phyloP scores from a whole-genome alignment of 2,329 filamentous ascomycete genomes.

The Fusarium keratoplasticum region DNA sequence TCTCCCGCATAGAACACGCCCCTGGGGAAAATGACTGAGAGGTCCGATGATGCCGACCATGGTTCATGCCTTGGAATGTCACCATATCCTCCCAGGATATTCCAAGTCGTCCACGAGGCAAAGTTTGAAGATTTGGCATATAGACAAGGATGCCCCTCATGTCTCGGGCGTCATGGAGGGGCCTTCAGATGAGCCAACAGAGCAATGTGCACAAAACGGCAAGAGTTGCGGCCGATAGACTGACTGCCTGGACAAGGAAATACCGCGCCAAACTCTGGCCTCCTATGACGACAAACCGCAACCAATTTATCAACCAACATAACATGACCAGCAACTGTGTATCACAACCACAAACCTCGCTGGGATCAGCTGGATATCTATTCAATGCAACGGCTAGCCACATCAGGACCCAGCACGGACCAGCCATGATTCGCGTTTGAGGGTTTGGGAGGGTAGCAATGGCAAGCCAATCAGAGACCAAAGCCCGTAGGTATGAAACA shows the following conservation, averaged over 20 bases:
- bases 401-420: constrained; percentile 22
- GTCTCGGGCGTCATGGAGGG: background rate
- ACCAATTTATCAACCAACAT: background rate
- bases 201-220: background rate
- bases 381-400: constrained; percentile 24
- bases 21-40: constrained; percentile 4
- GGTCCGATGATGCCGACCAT: constrained; percentile 17
- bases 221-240: background rate
- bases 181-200: background rate
- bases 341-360: constrained; percentile 1
- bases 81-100: background rate
- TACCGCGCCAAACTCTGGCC: background rate
- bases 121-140: constrained; percentile 3
- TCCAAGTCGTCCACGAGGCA: constrained; percentile 7
- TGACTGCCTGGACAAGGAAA: background rate
- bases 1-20: constrained; percentile 9
- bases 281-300: background rate
- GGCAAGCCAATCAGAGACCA: constrained; percentile 22
- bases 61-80: constrained; percentile 14
- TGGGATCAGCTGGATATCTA: background rate
- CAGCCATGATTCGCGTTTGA: constrained; percentile 35
- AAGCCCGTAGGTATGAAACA: constrained; percentile 32
- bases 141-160: constrained; percentile 12
- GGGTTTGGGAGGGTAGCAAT: background rate
- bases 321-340: background rate